Evolutionary conservation across 805 yeast genomes (phyloP), one percentile per base, ranked within the genome.

Genomic region (Pichia californica): DNA sequence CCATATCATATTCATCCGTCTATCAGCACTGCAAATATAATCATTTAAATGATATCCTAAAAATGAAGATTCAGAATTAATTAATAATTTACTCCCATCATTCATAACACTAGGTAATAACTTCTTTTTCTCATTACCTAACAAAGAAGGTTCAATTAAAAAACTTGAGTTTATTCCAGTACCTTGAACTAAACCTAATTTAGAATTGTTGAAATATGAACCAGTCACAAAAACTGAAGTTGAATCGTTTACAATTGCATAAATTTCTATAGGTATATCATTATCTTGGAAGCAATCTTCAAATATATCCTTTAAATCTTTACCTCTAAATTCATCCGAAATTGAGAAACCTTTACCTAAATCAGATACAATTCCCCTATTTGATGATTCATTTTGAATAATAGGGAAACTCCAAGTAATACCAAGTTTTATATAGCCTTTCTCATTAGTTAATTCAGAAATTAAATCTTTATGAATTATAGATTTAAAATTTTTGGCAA

Each of bases 171-270:
- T 21, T 5, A 21, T 21, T 6, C 25, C 25, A 3, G 89, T 82
- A 1, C 89, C 88, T 40, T 81, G 58, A 3, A 82, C 83, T 51
- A 82, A 51, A 0, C 84, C 82, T 36, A 81, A 52, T 44, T 62
- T 54, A 43, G 71, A 68, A 2, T 63, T 46, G 10, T 54, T 49
- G n/a, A 58, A 49, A 13, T 58, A 58, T 15, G 58, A 52, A 9
- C 80, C 81, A 0, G 85, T 71, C 9, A 81, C 62, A 54, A 70
- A 75, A 0, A 80, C 84, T 0, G 85, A 81, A n/a, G 78, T 69
- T 1, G 85, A 74, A 45, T 59, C 88, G 56, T 82, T 82, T 25
- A 80, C 63, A 31, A 81, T 69, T 14, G 70, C 60, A 47, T 66
- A 58, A 19, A 81, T 68, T 14, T 62, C 56, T 15, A 73, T 58